These are phyloP conservation scores for Cyberlindnera saturnus DNA, from an alignment of 805 yeast species.

Conservation along the genomic window DNA sequence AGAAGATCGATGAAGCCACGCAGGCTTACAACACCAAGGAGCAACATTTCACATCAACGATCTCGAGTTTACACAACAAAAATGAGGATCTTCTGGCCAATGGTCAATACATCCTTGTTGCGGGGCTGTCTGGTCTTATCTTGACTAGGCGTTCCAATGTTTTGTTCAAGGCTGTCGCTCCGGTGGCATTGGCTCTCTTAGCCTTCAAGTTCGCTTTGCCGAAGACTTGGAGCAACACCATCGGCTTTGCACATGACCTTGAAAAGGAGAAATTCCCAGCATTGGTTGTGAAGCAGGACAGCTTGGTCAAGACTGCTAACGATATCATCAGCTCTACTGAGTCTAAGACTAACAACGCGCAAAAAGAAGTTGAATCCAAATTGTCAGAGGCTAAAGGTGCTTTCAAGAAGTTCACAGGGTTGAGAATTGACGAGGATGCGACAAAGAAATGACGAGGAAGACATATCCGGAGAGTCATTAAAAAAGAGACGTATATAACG, in stretches of 20 bases:
- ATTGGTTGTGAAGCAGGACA: slow-evolving; percentile 56
- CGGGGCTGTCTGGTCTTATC: slow-evolving; percentile 67
- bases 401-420: slow-evolving; percentile 51
- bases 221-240: slow-evolving; percentile 57
- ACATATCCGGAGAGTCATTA: neutral
- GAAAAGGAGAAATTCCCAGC: slow-evolving; percentile 59
- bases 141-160: slow-evolving; percentile 62
- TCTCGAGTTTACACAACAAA: slow-evolving; percentile 56
- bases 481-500: neutral
- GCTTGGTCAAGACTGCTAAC: slow-evolving; percentile 39
- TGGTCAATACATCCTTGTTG: slow-evolving; percentile 59
- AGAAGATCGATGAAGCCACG: slow-evolving; percentile 41
- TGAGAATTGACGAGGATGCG: slow-evolving; percentile 59
- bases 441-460: slow-evolving; percentile 34
- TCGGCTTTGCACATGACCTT: slow-evolving; percentile 48
- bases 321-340: slow-evolving; percentile 39
- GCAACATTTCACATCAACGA: slow-evolving; percentile 53
- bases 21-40: slow-evolving; percentile 51
- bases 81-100: slow-evolving; percentile 71
- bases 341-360: slow-evolving; percentile 10
- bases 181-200: slow-evolving; percentile 52
- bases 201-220: slow-evolving; percentile 73
- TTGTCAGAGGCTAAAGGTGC: slow-evolving; percentile 19
- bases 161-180: slow-evolving; percentile 47
- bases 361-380: slow-evolving; percentile 28